Evolutionary conservation across 805 yeast species (phyloP).

Genomic region (Wickerhamiella australiensis): DNA sequence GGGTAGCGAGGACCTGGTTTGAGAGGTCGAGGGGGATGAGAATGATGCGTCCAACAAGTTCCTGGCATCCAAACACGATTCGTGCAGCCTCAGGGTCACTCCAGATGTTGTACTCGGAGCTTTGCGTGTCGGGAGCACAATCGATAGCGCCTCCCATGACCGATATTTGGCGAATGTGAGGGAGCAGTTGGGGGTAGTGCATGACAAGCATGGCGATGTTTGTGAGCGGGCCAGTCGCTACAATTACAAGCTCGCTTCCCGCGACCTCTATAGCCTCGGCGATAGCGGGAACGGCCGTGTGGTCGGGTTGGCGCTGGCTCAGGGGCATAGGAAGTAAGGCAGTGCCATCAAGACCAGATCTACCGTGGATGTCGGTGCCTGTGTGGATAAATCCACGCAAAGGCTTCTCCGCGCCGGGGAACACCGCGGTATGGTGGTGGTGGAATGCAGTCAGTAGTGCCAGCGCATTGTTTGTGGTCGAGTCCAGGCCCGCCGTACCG

Average conservation of each 20-base stretch:
- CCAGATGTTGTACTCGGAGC: constrained; percentile 65
- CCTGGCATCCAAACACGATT: constrained; percentile 38
- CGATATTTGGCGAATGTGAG: constrained; percentile 41
- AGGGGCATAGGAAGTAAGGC: constrained; percentile 42
- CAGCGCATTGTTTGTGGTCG: constrained; percentile 59
- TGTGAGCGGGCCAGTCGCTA: constrained; percentile 71
- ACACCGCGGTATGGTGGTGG: constrained; percentile 45
- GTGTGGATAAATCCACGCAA: constrained; percentile 37
- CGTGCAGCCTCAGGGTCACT: constrained; percentile 69
- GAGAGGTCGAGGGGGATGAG: constrained; percentile 61
- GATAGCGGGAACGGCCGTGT: constrained; percentile 33
- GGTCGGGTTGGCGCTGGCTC: constrained; percentile 25
- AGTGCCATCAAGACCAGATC: constrained; percentile 68
- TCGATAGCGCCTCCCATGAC: constrained; percentile 66
- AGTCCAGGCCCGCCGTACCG: constrained; percentile 53
- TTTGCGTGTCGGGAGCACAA: constrained; percentile 36
- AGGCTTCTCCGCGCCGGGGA: constrained; percentile 52
- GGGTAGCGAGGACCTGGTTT: constrained; percentile 47
- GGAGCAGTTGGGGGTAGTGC: constrained; percentile 42
- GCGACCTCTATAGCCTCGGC: constrained; percentile 35
- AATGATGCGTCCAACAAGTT: constrained; percentile 38
- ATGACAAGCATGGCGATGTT: constrained; percentile 48
- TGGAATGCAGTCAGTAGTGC: constrained; percentile 50
- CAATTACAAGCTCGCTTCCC: constrained; percentile 42
- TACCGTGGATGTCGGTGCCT: constrained; percentile 63